Base-by-base conservation (phyloP, 352 stramenopile genomes). In the Globisporangium orthogonon region DNA sequence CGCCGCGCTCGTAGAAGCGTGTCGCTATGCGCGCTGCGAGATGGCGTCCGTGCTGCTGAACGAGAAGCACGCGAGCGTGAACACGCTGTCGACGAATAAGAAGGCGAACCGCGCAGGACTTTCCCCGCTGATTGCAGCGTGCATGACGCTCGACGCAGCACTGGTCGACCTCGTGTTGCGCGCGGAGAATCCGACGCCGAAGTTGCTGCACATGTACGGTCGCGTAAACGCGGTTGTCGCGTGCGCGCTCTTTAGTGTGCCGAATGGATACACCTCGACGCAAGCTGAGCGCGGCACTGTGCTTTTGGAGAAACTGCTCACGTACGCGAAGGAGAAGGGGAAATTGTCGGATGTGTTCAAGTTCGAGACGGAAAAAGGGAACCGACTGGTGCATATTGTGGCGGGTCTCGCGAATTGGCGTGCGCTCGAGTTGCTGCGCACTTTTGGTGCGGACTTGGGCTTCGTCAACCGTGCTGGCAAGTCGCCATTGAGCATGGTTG, bases 61-160 rank as follows among this genome's bases (percentile, higher is more conserved):
- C 0, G 55, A 69, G 0, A 56, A 57, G n/a, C n/a, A 54, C 13
- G 71, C 65, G 9, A 58, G 76, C 46, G 66, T 76, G 53, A 86
- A 86, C 48, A 29, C 69, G 1, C 29, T 47, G 7, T 70, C 60
- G 18, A 63, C 15, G 29, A 85, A 82, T 54, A 61, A 67, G 53
- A 59, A 40, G 11, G 61, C 53, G 23, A 73, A 80, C n/a, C 72
- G 74, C 10, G 56, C 62, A 23, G 67, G 69, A 0, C 55, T 89
- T 23, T 65, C 73, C 30, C 73, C 79, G 15, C 56, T 89, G 33
- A 64, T 83, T 17, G 76, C 76, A 4, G 76, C 79, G 14, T 78
- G 70, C 45, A 83, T 87, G 73, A 66, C 79, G 28, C 62, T 89
- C n/a, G 49, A 76, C 28, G 47, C 54, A 0, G 37, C 62, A 17